Evolutionary conservation across 495 filamentous ascomycete species (phyloP).

Genomic region (Trichoderma orchidacearum): DNA sequence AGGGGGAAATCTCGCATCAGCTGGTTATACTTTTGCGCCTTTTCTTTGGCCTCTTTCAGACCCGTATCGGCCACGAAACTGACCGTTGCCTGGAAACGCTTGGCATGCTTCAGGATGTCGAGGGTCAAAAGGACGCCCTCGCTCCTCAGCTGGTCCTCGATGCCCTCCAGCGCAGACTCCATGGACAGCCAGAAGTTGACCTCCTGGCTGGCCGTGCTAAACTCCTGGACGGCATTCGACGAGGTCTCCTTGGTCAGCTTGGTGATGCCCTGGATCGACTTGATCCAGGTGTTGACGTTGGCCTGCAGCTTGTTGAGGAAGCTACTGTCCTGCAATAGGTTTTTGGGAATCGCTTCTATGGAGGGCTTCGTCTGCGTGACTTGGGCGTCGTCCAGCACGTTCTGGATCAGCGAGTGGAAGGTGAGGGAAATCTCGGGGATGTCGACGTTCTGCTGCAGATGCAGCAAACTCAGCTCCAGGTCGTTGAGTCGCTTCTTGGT

Average conservation of each 20-base stretch:
- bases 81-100: conserved; percentile 90
- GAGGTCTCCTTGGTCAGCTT: conserved; percentile 86
- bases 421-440: conserved; percentile 81
- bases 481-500: conserved; percentile 94
- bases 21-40: conserved; percentile 96
- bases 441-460: conserved; percentile 94
- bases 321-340: conserved; percentile 64
- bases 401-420: conserved; percentile 76
- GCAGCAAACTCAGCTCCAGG: conserved; percentile 73
- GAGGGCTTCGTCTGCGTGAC: conserved; percentile 49
- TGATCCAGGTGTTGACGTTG: conserved; percentile 92
- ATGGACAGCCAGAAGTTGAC: conserved; percentile 98
- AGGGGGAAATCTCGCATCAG: conserved; percentile 96
- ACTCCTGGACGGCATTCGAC: not conserved
- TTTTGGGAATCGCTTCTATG: conserved; percentile 59
- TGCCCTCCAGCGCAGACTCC: conserved; percentile 79
- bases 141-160: conserved; percentile 74
- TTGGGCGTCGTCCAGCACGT: conserved; percentile 62
- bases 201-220: conserved; percentile 71
- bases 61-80: conserved; percentile 94
- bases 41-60: conserved; percentile 83
- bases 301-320: conserved; percentile 91
- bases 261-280: conserved; percentile 94
- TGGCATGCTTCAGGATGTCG: conserved; percentile 86
- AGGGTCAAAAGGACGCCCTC: conserved; percentile 86